Percentiles rank a stretch among this genome's conserved stretches.
Conservation (phyloP, 2,329 filamentous ascomycete species). For the Botryotinia convoluta region DNA sequence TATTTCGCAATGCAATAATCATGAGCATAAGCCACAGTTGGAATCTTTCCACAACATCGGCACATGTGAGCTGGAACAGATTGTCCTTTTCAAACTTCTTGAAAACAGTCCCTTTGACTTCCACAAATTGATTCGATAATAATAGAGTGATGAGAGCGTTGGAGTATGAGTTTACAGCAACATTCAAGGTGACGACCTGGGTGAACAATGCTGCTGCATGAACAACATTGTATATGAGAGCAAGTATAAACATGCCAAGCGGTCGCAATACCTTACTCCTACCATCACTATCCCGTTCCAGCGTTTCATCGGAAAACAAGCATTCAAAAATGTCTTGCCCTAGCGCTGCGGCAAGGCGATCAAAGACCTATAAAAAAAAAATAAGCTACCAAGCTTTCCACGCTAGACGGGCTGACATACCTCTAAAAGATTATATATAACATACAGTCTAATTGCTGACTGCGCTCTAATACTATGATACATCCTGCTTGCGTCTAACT, state of each 20-base stretch:
- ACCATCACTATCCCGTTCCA: constrained; percentile 83
- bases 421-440: constrained; percentile 97
- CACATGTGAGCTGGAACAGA: constrained; percentile 91
- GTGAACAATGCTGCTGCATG: constrained; percentile 91
- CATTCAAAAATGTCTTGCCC: constrained; percentile 97
- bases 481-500: constrained; percentile 92
- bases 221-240: constrained; percentile 80
- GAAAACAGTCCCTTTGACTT: constrained; percentile 98
- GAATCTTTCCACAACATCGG: constrained; percentile 94
- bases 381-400: constrained; percentile 60
- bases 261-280: constrained; percentile 88
- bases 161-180: constrained; percentile 97
- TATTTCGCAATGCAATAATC: constrained; percentile 93
- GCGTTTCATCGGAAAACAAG: constrained; percentile 86
- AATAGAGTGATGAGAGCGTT: constrained; percentile 90
- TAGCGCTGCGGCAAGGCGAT: constrained; percentile 83
- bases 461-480: constrained; percentile 97
- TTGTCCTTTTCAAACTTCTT: constrained; percentile 99
- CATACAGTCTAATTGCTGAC: constrained; percentile 95
- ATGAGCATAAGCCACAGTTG: constrained; percentile 96
- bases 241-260: constrained; percentile 85
- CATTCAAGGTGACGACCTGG: constrained; percentile 95
- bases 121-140: constrained; percentile 96
- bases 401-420: constrained; percentile 40
- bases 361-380: constrained; percentile 81